These are phyloP conservation scores for Apiospora phragmitis DNA, from an alignment of 2,329 filamentous ascomycete genomes.

Conservation along the genomic window DNA sequence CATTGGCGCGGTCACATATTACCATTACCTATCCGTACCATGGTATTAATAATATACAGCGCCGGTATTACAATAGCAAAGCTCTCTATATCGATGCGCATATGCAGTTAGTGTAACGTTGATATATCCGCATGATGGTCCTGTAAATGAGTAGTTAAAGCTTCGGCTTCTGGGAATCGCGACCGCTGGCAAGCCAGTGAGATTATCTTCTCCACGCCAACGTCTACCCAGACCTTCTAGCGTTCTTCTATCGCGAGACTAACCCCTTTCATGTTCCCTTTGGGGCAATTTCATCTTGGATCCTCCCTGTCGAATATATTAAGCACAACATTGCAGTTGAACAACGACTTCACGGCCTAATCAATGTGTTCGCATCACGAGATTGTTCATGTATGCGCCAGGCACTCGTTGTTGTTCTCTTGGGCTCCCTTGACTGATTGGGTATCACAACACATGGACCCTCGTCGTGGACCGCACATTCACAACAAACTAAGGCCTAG, in stretches of 20 bases:
- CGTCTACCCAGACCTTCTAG: not conserved
- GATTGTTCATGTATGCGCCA: not conserved
- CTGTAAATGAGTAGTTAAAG: slow-evolving; percentile 3
- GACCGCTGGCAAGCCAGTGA: not conserved
- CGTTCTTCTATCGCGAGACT: slow-evolving; percentile 1
- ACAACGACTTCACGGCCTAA: not conserved
- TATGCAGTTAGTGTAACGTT: not conserved
- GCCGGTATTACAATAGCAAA: not conserved
- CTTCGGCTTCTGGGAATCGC: not conserved
- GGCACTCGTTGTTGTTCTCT: not conserved
- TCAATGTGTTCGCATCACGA: slow-evolving; percentile 6
- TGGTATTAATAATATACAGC: not conserved
- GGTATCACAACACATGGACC: too few relatives aligned
- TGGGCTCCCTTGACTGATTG: too few relatives aligned
- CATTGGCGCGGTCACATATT: slow-evolving; percentile 3
- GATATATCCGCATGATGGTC: not conserved
- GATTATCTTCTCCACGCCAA: not conserved
- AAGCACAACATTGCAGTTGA: not conserved
- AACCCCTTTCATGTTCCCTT: not conserved
- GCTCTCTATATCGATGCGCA: not conserved
- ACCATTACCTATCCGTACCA: too few relatives aligned
- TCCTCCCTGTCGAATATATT: not conserved
- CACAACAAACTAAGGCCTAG: not conserved
- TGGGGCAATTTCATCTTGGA: not conserved
- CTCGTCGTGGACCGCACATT: not conserved